These are phyloP conservation scores for Aureobasidium sp. DNA, from an alignment of 2,329 filamentous ascomycete genomes.

Conservation along the genomic window DNA sequence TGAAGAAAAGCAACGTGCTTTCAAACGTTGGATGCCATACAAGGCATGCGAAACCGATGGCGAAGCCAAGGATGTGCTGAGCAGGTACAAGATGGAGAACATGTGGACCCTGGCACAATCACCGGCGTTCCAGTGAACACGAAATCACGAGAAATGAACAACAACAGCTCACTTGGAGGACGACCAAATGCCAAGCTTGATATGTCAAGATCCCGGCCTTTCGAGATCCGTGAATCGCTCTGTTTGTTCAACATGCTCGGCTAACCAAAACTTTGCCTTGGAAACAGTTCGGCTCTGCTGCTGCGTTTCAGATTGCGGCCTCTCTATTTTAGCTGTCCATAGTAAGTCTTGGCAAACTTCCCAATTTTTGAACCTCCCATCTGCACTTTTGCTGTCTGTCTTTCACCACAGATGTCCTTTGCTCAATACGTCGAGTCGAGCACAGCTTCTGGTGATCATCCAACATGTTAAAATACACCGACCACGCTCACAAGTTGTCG, in stretches of 20 bases:
- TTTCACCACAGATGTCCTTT: neutral
- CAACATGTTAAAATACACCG: too few relatives aligned
- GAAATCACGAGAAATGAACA: neutral
- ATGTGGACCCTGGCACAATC: conserved; percentile 84
- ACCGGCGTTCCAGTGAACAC: conserved; percentile 11
- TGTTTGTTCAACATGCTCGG: neutral
- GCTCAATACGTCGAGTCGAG: neutral
- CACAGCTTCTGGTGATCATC: too few relatives aligned
- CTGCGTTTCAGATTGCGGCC: conserved; percentile 7
- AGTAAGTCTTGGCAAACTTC: conserved; percentile 8
- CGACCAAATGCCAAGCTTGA: neutral
- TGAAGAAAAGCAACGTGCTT: conserved; percentile 70
- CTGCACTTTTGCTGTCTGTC: neutral
- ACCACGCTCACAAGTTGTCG: too few relatives aligned
- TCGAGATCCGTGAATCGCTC: neutral
- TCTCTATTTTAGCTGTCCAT: neutral
- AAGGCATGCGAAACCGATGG: conserved; percentile 90
- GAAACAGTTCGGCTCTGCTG: conserved; percentile 11
- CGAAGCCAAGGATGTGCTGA: conserved; percentile 73
- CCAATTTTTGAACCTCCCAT: neutral
- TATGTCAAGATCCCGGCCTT: neutral
- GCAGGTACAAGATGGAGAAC: conserved; percentile 82
- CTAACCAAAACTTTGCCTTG: neutral
- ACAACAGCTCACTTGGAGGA: neutral
- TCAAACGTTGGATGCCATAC: conserved; percentile 73